Percentiles rank a stretch among this genome's conserved stretches.
Conservation (phyloP, 2,329 filamentous ascomycete species). For the Cladosporium sp. region DNA sequence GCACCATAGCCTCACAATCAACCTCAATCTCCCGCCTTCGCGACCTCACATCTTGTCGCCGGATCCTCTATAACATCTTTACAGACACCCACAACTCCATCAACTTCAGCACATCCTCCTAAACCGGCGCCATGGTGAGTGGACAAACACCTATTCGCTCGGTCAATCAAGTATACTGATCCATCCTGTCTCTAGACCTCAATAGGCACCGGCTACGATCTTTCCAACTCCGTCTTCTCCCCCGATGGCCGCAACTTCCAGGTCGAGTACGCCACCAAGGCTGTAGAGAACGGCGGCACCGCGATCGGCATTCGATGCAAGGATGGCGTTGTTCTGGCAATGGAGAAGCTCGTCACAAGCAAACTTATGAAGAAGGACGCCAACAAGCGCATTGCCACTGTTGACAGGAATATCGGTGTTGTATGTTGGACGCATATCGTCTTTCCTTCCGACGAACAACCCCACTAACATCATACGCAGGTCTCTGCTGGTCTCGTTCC, state of each 20-base stretch:
- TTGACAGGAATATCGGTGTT: constrained; percentile 89
- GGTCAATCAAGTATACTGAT: neutral
- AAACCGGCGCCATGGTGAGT: constrained; percentile 27
- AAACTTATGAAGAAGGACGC: constrained; percentile 92
- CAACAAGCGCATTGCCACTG: constrained; percentile 94
- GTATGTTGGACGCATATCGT: constrained; percentile 52
- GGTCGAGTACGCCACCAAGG: constrained; percentile 96
- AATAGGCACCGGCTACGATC: constrained; percentile 99
- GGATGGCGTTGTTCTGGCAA: constrained; percentile 90
- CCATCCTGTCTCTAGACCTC: constrained; percentile 65
- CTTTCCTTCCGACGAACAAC: too few species aligned
- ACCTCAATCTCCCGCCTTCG: neutral
- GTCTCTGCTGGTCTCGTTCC: constrained; percentile 91
- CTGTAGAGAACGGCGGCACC: constrained; percentile 95
- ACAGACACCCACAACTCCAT: neutral
- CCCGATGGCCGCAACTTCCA: constrained; percentile 99
- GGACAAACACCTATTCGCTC: neutral
- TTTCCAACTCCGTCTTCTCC: constrained; percentile 99
- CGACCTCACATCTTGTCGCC: neutral
- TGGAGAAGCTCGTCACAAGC: constrained; percentile 93
- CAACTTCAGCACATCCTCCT: constrained; percentile 8
- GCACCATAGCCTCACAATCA: neutral
- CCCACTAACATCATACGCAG: constrained; percentile 43
- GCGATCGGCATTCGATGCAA: constrained; percentile 95
- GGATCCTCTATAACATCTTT: neutral